Conservation (phyloP, 1,139 yeast species). For the Suhomyces terraborum region DNA sequence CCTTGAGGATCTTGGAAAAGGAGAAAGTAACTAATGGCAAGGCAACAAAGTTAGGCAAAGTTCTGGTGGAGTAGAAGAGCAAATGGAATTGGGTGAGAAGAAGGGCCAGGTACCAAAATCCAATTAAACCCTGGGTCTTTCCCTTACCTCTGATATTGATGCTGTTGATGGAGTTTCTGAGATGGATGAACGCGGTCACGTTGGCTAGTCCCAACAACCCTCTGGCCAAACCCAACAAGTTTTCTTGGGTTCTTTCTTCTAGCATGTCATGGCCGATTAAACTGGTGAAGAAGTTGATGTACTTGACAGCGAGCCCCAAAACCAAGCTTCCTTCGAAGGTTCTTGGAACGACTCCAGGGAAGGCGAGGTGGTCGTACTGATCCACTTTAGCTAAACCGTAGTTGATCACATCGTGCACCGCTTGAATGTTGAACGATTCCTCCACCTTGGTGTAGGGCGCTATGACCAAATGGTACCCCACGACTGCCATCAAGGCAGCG, state of each 20-base stretch:
- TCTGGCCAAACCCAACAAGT: conserved; percentile 54
- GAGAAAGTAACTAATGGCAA: conserved; percentile 70
- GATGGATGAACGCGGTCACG: conserved; percentile 28
- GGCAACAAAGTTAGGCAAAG: conserved; percentile 85
- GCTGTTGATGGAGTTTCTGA: conserved; percentile 30
- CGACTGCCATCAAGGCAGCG: conserved; percentile 29
- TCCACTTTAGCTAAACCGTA: conserved; percentile 52
- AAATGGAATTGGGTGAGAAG: conserved; percentile 75
- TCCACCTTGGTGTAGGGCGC: conserved; percentile 93
- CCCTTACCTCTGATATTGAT: conserved; percentile 23
- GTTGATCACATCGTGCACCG: conserved; percentile 76
- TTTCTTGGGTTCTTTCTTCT: conserved; percentile 33
- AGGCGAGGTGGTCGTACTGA: conserved; percentile 69
- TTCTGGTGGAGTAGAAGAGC: conserved; percentile 72
- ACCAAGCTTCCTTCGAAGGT: conserved; percentile 76
- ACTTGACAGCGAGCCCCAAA: conserved; percentile 43
- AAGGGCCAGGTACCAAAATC: conserved; percentile 62
- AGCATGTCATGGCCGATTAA: conserved; percentile 25
- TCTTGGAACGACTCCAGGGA: conserved; percentile 91
- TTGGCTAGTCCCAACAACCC: conserved; percentile 57
- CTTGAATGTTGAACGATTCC: conserved; percentile 90
- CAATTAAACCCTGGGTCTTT: conserved; percentile 30
- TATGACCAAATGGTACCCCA: conserved; percentile 48
- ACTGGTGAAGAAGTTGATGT: conserved; percentile 28
- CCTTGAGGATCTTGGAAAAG: conserved; percentile 51